These are phyloP conservation scores for Saccharomyces hybrid DNA, from an alignment of 1,139 yeast species.

Conservation along the genomic window DNA sequence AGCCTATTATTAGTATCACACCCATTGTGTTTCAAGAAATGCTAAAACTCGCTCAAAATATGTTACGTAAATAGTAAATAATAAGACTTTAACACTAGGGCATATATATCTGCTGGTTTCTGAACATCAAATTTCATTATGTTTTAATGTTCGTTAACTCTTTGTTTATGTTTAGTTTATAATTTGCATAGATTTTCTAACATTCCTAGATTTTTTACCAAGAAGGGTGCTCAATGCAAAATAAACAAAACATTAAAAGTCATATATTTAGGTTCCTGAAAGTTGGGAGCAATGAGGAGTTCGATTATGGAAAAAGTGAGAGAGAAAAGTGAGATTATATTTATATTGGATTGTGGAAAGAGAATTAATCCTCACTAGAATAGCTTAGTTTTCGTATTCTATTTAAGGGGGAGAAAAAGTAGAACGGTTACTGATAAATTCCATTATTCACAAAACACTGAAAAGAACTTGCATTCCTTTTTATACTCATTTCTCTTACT, in stretches of 20 bases:
- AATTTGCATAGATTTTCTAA: not conserved
- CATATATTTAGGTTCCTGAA: not conserved
- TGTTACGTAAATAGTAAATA: not conserved
- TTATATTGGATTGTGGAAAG: not conserved
- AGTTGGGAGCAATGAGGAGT: not conserved
- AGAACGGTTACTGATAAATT: not conserved
- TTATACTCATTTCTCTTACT: slow-evolving; percentile 14
- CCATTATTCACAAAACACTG: not conserved
- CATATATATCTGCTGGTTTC: not conserved
- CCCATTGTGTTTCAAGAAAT: not conserved
- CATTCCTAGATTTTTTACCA: not conserved
- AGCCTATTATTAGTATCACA: not conserved
- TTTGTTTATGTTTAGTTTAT: not conserved
- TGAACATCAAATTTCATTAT: not conserved
- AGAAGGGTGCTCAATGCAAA: not conserved
- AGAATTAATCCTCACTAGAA: not conserved
- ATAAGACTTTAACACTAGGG: not conserved
- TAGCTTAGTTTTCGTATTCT: not conserved
- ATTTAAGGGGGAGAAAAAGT: not conserved
- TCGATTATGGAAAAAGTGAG: not conserved
- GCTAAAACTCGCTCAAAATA: not conserved
- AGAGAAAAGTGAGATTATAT: not conserved
- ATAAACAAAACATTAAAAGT: not conserved
- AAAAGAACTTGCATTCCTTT: not conserved
- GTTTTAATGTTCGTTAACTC: not conserved